Evolutionary conservation across 768 basidiomycete species (phyloP).

Genomic region (Hypsizygus marmoreus): DNA sequence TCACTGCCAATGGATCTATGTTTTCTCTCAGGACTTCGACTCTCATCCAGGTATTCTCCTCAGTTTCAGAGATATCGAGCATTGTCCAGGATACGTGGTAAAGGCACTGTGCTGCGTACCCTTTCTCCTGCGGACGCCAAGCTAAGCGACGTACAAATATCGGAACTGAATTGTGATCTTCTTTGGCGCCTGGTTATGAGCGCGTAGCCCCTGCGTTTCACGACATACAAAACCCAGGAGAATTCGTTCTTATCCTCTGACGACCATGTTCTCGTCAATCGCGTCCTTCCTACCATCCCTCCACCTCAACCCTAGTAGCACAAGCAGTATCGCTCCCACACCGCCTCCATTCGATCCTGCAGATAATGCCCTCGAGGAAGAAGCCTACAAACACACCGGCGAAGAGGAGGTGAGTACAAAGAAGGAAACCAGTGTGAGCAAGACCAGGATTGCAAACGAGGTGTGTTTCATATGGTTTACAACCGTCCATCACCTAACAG

Average conservation of each 20-base stretch:
- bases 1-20: too few relatives aligned
- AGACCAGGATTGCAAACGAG: slow-evolving; percentile 51
- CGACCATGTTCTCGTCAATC: slow-evolving; percentile 21
- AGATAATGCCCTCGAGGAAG: slow-evolving; percentile 18
- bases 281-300: slow-evolving; percentile 22
- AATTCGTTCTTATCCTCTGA: not conserved
- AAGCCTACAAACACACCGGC: slow-evolving; percentile 20
- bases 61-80: too few relatives aligned
- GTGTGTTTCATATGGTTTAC: too few relatives aligned
- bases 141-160: slow-evolving; percentile 10
- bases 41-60: too few relatives aligned
- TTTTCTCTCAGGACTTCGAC: too few relatives aligned
- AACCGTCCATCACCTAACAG: too few relatives aligned
- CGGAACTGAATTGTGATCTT: slow-evolving; percentile 1
- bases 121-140: slow-evolving; percentile 4
- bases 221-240: not conserved
- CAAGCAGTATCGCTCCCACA: slow-evolving; percentile 4
- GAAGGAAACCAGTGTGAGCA: slow-evolving; percentile 35
- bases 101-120: too few relatives aligned
- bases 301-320: slow-evolving; percentile 12
- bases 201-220: not conserved
- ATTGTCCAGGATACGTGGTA: too few relatives aligned
- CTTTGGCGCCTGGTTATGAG: slow-evolving; percentile 7
- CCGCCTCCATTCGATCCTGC: slow-evolving; percentile 12
- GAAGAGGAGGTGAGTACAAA: slow-evolving; percentile 33